These are phyloP conservation scores for Saturnispora besseyi DNA, from an alignment of 805 yeast genomes.

Conservation along the genomic window DNA sequence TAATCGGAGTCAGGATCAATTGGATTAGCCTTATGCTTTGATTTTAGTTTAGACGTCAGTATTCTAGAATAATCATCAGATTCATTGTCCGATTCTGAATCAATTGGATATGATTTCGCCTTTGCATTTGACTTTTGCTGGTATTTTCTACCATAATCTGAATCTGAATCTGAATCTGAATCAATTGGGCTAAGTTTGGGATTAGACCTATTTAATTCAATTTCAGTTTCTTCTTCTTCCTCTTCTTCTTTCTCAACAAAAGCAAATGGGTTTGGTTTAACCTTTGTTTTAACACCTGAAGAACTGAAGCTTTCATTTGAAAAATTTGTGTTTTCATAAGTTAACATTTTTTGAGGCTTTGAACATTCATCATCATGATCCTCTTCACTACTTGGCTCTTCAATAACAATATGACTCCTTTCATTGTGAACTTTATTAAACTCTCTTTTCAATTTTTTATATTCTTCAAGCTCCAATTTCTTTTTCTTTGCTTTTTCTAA, in stretches of 20 bases:
- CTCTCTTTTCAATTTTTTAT: not conserved
- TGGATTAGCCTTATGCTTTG: not conserved
- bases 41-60: not conserved
- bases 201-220: not conserved
- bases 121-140: not conserved
- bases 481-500: not conserved
- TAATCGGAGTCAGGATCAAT: not conserved
- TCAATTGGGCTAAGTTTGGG: not conserved
- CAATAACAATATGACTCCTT: not conserved
- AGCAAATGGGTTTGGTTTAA: not conserved
- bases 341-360: conserved; percentile 6
- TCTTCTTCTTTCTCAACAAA: not conserved
- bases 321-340: not conserved
- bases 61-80: not conserved
- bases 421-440: conserved; percentile 16
- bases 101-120: not conserved
- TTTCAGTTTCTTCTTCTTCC: not conserved
- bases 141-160: not conserved
- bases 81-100: not conserved
- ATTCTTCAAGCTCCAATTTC: not conserved
- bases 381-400: not conserved
- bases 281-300: not conserved
- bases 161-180: conserved; percentile 1
- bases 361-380: not conserved
- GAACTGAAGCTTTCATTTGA: conserved; percentile 9